Base-by-base conservation (phyloP, 2,329 filamentous ascomycete genomes). In the Rhynchosporium secalis region DNA sequence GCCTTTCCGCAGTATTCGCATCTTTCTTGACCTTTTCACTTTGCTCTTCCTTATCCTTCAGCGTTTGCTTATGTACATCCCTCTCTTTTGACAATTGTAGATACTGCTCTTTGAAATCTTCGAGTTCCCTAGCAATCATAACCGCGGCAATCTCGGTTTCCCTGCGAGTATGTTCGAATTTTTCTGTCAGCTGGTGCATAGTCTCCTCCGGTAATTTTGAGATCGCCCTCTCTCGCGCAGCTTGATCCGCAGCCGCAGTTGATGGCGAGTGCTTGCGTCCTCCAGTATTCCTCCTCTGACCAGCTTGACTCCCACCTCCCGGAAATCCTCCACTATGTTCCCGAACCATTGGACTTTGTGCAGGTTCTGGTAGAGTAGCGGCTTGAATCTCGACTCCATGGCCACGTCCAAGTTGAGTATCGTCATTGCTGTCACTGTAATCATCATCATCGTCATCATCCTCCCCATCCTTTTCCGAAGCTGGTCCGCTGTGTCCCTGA, bases 31-130 rank as follows among this genome's bases (percentile, higher is more conserved):
- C 77, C 72, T 92, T 92, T 49, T 91, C 87, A 55, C 92, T 97
- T 56, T 88, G 90, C 71, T 96, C 92, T 67, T 98, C 94, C 75
- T 96, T 96, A 72, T 96, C 91, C 73, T 91, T 95, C 59, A 95
- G 81, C 26, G 87, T 83, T 65, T 88, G 87, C 70, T 84, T 88
- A 74, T 96, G 86, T 56, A 88, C 84, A 68, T 96, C 91, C 63
- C 91, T 89, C 70, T 96, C 91, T 62, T 86, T 86, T 60, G 88
- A 85, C 38, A 96, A 74, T 49, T 90, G 86, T 45, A 86, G 83
- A 67, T 91, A 78, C 58, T 84, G 77, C n/a, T 81, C 79, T 67
- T 84, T 85, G 63, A 86, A 86, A 58, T 94, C 90, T 43, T 86
- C 85, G 61, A 91, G 86, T 65, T 93, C 90, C 59, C 85, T 89